These are phyloP conservation scores for Fragaria iinumae DNA, from an alignment of 306 rosid species.

Conservation along the genomic window DNA sequence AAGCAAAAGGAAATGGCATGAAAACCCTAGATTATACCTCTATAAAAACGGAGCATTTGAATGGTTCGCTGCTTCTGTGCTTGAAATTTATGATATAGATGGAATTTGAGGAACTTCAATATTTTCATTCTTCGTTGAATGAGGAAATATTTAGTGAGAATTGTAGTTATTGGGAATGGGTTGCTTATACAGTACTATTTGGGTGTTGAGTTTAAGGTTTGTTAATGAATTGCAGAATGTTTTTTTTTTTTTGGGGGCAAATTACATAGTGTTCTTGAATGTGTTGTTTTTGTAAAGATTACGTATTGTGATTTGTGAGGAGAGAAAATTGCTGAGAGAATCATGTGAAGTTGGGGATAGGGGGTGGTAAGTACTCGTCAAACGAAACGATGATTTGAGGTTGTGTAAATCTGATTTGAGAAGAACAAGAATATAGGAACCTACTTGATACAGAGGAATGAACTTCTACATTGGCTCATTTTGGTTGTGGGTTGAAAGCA, in stretches of 20 bases:
- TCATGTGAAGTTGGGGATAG: background rate
- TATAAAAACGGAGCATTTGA: background rate
- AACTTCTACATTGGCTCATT: background rate
- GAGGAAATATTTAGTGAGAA: background rate
- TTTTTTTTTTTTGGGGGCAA: no score
- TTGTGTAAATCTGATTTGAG: background rate
- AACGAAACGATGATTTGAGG: background rate
- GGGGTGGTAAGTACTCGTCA: background rate
- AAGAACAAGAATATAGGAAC: no score
- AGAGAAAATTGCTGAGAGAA: background rate
- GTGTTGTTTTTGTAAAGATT: background rate
- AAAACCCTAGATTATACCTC: background rate
- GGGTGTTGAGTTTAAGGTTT: background rate
- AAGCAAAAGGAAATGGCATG: background rate
- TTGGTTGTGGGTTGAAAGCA: conserved; percentile 3
- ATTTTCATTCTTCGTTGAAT: background rate
- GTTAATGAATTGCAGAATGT: background rate
- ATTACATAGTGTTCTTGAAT: background rate
- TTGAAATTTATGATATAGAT: no score
- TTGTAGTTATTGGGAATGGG: background rate
- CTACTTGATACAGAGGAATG: background rate
- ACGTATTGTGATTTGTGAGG: background rate
- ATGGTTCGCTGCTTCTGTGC: no score
- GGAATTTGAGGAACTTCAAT: background rate
- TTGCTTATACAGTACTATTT: background rate